Evolutionary conservation across 345 rosid genomes (phyloP).

Genomic region (Clarkia xantiana): DNA sequence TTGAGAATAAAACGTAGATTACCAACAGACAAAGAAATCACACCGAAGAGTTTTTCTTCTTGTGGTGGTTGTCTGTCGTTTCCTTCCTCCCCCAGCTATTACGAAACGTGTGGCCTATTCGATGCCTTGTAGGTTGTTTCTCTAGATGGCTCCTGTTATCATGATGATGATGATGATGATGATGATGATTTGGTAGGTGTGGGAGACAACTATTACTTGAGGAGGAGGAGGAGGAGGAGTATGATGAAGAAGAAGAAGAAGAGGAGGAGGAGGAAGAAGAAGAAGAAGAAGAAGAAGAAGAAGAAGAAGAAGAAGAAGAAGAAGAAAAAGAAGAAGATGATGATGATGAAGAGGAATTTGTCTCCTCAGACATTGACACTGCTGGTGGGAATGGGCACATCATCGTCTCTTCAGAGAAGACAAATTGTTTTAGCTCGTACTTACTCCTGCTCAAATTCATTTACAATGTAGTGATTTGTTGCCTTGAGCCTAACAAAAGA

Average conservation of each 20-base stretch:
- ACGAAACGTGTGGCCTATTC: constrained; percentile 66
- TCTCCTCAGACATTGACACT: constrained; percentile 10
- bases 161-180: too few species aligned
- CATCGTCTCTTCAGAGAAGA: constrained; percentile 21
- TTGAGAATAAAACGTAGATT: neutral
- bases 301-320: neutral
- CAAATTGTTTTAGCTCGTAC: constrained; percentile 66
- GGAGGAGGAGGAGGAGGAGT: constrained; percentile 4
- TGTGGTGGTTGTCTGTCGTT: constrained; percentile 35
- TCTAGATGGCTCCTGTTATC: constrained; percentile 29
- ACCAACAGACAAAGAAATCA: constrained; percentile 1
- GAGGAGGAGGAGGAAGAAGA: too few species aligned
- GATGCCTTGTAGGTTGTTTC: constrained; percentile 45
- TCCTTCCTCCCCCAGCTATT: constrained; percentile 91
- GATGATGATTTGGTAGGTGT: too few species aligned
- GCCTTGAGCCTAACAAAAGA: neutral
- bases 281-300: constrained; percentile 8
- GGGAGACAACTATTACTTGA: constrained; percentile 16
- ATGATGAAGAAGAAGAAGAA: too few species aligned
- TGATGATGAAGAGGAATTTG: constrained; percentile 10
- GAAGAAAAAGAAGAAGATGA: too few species aligned
- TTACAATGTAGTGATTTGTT: constrained; percentile 1
- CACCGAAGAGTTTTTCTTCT: constrained; percentile 69
- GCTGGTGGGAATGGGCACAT: constrained; percentile 22
- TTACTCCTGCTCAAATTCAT: constrained; percentile 44